Evolutionary conservation across 768 basidiomycete genomes (phyloP).

Genomic region (Podaxis sp.): DNA sequence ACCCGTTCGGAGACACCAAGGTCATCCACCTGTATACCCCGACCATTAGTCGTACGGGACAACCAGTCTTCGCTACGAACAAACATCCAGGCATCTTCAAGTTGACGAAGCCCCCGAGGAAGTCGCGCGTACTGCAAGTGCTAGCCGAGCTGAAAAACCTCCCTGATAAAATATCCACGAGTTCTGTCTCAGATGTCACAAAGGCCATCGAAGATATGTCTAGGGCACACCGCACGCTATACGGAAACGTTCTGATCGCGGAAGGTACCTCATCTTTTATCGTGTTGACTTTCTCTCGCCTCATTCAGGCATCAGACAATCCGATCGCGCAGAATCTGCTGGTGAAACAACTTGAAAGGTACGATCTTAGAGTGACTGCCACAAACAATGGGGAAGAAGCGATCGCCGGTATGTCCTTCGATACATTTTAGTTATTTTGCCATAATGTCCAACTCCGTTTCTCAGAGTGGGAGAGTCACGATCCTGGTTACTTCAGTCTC

Average conservation of each 20-base stretch:
- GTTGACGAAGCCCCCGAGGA: conserved; percentile 72
- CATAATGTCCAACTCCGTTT: conserved; percentile 4
- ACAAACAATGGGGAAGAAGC: conserved; percentile 73
- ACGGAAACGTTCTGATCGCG: conserved; percentile 68
- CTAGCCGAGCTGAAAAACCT: conserved; percentile 61
- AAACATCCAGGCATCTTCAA: conserved; percentile 57
- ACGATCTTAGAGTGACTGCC: conserved; percentile 58
- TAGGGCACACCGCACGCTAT: conserved; percentile 53
- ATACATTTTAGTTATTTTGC: neutral
- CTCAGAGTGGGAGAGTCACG: conserved; percentile 67
- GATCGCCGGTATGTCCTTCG: conserved; percentile 41
- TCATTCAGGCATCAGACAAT: conserved; percentile 48
- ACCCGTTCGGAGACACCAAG: conserved; percentile 52
- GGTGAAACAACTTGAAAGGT: conserved; percentile 64
- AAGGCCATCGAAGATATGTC: conserved; percentile 48
- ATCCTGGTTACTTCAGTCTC: conserved; percentile 66
- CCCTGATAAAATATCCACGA: conserved; percentile 41
- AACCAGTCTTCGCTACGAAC: conserved; percentile 48
- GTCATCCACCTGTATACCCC: conserved; percentile 74
- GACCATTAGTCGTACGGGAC: conserved; percentile 56
- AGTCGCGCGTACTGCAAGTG: conserved; percentile 56
- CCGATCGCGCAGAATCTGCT: conserved; percentile 67
- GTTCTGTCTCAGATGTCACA: conserved; percentile 34
- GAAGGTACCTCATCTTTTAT: conserved; percentile 47
- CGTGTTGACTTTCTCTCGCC: neutral